Evolutionary conservation across 805 yeast genomes (phyloP).

Genomic region (Hemisphaericaspora nanyangensis): DNA sequence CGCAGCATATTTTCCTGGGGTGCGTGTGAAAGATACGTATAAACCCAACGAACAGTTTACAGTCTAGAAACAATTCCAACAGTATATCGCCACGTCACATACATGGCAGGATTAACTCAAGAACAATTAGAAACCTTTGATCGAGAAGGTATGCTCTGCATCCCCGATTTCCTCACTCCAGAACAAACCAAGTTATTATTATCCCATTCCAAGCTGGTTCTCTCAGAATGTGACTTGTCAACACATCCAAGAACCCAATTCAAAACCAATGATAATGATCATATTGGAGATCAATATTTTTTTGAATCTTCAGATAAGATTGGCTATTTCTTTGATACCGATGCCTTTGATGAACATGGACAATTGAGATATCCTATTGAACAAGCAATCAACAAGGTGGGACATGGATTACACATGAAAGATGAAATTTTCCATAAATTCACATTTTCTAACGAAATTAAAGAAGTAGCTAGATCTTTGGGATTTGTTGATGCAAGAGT

Average conservation of each 20-base stretch:
- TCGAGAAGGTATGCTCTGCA: slow-evolving; percentile 57
- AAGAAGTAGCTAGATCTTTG: slow-evolving; percentile 49
- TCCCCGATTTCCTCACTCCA: slow-evolving; percentile 49
- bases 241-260: slow-evolving; percentile 69
- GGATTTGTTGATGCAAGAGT: slow-evolving; percentile 63
- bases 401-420: slow-evolving; percentile 68
- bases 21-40: no score
- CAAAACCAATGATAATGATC: slow-evolving; percentile 55
- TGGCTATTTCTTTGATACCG: slow-evolving; percentile 66
- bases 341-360: slow-evolving; percentile 57
- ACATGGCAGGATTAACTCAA: slow-evolving; percentile 20
- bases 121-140: slow-evolving; percentile 50
- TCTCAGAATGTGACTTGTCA: slow-evolving; percentile 46
- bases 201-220: slow-evolving; percentile 40
- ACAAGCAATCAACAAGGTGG: slow-evolving; percentile 68
- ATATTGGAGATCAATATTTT: slow-evolving; percentile 73
- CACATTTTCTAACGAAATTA: slow-evolving; percentile 52
- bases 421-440: slow-evolving; percentile 46
- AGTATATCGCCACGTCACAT: no score
- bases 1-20: no score
- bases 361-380: slow-evolving; percentile 49
- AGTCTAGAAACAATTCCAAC: no score
- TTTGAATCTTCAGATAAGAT: slow-evolving; percentile 66
- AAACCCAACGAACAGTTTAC: no score
- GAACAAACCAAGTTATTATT: slow-evolving; percentile 41